A percentile compares a stretch with the other conserved stretches of the same genome.
Conservation (phyloP, 2,329 filamentous ascomycete genomes). For the Fusarium hostae region DNA sequence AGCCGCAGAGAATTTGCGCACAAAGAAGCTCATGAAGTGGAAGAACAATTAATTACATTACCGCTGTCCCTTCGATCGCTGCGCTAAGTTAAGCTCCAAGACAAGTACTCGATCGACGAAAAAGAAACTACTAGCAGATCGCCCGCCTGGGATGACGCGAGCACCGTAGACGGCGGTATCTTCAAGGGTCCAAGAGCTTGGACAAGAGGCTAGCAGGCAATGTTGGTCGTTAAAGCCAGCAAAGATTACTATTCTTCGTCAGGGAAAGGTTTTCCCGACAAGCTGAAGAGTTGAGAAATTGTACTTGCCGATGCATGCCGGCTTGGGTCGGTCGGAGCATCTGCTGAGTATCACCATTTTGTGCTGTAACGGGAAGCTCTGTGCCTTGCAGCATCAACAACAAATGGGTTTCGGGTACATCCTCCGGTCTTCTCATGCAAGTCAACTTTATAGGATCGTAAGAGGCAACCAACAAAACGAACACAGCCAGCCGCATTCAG, state of each 20-base stretch:
- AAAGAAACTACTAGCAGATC: constrained; percentile 38
- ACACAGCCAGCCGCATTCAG: constrained; percentile 29
- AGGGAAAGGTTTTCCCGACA: constrained; percentile 5
- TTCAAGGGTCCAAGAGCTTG: constrained; percentile 16
- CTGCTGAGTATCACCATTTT: background rate
- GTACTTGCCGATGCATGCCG: constrained; percentile 12
- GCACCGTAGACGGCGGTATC: constrained; percentile 12
- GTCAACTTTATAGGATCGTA: constrained; percentile 26
- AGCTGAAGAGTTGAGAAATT: background rate
- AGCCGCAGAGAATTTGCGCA: constrained; percentile 23
- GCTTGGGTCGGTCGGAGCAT: constrained; percentile 10
- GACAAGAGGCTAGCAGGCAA: constrained; percentile 14
- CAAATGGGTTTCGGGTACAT: constrained; percentile 11
- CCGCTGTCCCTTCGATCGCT: background rate
- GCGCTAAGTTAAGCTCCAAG: constrained; percentile 31
- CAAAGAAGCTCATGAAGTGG: constrained; percentile 26
- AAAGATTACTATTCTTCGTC: constrained; percentile 20
- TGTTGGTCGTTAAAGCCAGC: constrained; percentile 11
- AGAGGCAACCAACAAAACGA: constrained; percentile 34
- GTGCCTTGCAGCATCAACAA: constrained; percentile 35
- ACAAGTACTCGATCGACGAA: constrained; percentile 20
- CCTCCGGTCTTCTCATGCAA: constrained; percentile 28
- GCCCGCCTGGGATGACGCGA: constrained; percentile 29
- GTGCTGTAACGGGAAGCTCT: constrained; percentile 4
- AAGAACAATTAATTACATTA: constrained; percentile 26